Evolutionary conservation across 805 yeast genomes (phyloP), one percentile per base, ranked within the genome.

Genomic region (Cyberlindnera misumaiensis): DNA sequence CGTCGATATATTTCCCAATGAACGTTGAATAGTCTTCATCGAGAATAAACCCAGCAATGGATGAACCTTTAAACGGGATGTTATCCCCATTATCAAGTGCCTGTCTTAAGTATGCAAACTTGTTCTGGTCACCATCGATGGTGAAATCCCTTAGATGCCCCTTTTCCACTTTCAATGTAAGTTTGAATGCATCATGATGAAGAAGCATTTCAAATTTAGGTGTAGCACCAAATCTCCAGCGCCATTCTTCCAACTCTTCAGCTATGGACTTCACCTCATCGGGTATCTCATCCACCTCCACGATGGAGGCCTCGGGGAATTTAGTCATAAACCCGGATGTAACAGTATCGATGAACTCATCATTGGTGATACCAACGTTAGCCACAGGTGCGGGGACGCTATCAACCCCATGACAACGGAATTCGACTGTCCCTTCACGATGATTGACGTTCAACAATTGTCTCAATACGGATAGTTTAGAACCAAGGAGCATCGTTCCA

Each of bases 401-500:
- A 25, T 74, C 77, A 1, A 90, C 86, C 9, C 80, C 60, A 10
- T 46, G 37, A 29, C 67, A 62, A 12, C 51, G 60, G 39, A 77
- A 60, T 14, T 58, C 65, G 2, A 80, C 65, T 1, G 47, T 42
- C 0, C 75, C 77, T 4, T 59, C 47, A 1, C 60, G 45, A 10
- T 62, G 59, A 31, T 39, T 41, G 3, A 67, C 70, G 12, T 71
- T 69, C 42, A 93, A 64, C 11, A 86, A 56, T n/a, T 73, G 65
- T 2, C 78, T 65, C 41, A 93, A 65, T 1, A 68, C 60, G n/a
- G 67, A 67, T 18, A 93, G 60, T 28, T 78, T 67, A 30, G 94
- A 78, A 39, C 73, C 63, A 17, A 93, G 64, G 7, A 93, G 66
- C 96, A 93, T 85, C 0, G 99, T 93, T 0, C 97, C 98, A 63